Conservation (phyloP, 495 filamentous ascomycete genomes). For the Podospora australis region DNA sequence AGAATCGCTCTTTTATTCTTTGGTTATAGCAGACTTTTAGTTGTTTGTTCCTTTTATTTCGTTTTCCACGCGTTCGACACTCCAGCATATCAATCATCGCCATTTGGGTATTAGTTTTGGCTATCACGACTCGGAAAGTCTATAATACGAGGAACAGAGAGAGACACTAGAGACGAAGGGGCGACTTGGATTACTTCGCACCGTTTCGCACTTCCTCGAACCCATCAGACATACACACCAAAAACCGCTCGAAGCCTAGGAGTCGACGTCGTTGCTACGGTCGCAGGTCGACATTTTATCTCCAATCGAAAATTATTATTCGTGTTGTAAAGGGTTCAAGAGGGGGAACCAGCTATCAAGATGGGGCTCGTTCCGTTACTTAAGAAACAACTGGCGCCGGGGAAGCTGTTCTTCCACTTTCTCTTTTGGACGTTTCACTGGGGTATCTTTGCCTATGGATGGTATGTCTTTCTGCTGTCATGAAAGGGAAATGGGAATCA, state of each 20-base stretch:
- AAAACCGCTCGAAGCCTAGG: conserved; percentile 13
- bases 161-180: not conserved
- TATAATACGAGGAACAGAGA: not conserved
- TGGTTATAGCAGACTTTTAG: conserved; percentile 20
- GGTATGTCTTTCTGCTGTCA: conserved; percentile 49
- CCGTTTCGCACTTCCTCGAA: conserved; percentile 4
- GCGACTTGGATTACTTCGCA: conserved; percentile 6
- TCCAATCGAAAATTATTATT: too few species aligned
- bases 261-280: conserved; percentile 23
- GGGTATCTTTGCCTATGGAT: conserved; percentile 78
- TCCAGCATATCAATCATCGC: too few species aligned
- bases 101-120: not conserved
- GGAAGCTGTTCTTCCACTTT: conserved; percentile 72
- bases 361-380: conserved; percentile 37
- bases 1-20: conserved; percentile 46
- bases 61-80: too few species aligned
- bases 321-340: conserved; percentile 7
- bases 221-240: conserved; percentile 8
- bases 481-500: not conserved
- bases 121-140: not conserved
- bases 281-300: conserved; percentile 49
- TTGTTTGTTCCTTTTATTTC: conserved; percentile 9
- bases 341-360: conserved; percentile 24
- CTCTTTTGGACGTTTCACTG: conserved; percentile 82
- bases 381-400: conserved; percentile 55